These are phyloP conservation scores for Claviceps pazoutovae DNA, from an alignment of 2,329 filamentous ascomycete genomes.

Conservation along the genomic window DNA sequence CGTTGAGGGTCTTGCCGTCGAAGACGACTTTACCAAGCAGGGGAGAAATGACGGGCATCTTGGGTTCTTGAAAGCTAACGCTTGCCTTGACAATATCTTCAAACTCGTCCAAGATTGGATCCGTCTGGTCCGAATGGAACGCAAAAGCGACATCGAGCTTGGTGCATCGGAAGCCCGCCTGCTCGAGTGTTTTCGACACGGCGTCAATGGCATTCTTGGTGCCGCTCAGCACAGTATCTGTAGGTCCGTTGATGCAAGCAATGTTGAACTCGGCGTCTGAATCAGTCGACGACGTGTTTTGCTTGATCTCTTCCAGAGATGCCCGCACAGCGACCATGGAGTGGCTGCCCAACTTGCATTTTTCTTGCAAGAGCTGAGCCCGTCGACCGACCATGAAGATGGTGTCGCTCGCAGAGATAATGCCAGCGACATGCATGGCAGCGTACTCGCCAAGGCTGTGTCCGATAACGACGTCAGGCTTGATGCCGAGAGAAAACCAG, in stretches of 20 bases:
- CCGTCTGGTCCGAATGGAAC: constrained; percentile 21
- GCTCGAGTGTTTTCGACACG: background rate
- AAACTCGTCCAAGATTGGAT: constrained; percentile 31
- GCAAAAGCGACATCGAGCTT: constrained; percentile 19
- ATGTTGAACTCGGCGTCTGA: constrained; percentile 13
- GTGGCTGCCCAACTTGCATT: constrained; percentile 53
- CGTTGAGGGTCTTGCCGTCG: constrained; percentile 23
- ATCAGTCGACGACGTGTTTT: background rate
- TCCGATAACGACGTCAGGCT: constrained; percentile 40
- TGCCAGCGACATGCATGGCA: constrained; percentile 55
- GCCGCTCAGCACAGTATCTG: constrained; percentile 35
- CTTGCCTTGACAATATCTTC: constrained; percentile 11
- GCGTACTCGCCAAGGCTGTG: constrained; percentile 63
- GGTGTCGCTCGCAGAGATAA: constrained; percentile 56
- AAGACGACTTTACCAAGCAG: constrained; percentile 37
- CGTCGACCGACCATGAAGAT: constrained; percentile 58
- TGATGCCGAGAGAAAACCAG: constrained; percentile 33
- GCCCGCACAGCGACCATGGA: constrained; percentile 38
- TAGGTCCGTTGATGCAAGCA: constrained; percentile 48
- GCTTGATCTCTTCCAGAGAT: constrained; percentile 31
- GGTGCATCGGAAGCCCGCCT: constrained; percentile 14
- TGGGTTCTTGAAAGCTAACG: constrained; percentile 4
- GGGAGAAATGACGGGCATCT: constrained; percentile 17
- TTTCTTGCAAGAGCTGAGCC: constrained; percentile 48
- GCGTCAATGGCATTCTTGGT: constrained; percentile 1